These are phyloP conservation scores for Teunomyces gatunensis DNA, from an alignment of 805 yeast genomes.

Conservation along the genomic window DNA sequence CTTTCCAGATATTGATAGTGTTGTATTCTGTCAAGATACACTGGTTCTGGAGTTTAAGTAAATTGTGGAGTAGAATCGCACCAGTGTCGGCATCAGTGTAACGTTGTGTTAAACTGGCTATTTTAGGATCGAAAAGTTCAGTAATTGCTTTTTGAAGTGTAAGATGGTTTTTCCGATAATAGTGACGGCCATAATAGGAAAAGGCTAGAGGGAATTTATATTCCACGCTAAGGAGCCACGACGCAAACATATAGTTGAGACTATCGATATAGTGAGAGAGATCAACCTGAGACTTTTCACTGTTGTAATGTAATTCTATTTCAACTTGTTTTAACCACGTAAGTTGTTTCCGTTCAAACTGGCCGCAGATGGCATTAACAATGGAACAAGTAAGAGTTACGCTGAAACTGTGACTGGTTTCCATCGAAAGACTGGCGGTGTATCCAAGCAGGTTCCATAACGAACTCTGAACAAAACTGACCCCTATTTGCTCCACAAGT, in stretches of 20 bases:
- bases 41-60: constrained; percentile 10
- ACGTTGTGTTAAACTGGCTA: background rate
- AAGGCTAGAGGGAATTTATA: constrained; percentile 21
- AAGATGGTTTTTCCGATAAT: constrained; percentile 17
- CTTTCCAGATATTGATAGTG: constrained; percentile 7
- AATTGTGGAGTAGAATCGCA: constrained; percentile 3
- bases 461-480: background rate
- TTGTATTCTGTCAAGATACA: constrained; percentile 9
- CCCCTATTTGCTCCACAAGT: background rate
- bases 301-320: constrained; percentile 2
- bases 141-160: constrained; percentile 7
- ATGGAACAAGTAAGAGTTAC: constrained; percentile 8
- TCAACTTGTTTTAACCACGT: background rate
- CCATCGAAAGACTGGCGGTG: background rate
- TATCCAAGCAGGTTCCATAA: background rate
- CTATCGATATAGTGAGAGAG: constrained; percentile 1
- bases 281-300: background rate
- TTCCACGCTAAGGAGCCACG: constrained; percentile 21
- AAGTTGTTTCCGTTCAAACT: background rate
- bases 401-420: background rate
- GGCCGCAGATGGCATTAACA: constrained; percentile 4
- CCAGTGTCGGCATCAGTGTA: background rate
- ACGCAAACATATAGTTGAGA: constrained; percentile 17
- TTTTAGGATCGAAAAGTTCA: constrained; percentile 8
- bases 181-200: constrained; percentile 21